Evolutionary conservation across 106 monocot species (phyloP), one percentile per base, ranked within the genome.

Genomic region (Apostasia shenzhenica): DNA sequence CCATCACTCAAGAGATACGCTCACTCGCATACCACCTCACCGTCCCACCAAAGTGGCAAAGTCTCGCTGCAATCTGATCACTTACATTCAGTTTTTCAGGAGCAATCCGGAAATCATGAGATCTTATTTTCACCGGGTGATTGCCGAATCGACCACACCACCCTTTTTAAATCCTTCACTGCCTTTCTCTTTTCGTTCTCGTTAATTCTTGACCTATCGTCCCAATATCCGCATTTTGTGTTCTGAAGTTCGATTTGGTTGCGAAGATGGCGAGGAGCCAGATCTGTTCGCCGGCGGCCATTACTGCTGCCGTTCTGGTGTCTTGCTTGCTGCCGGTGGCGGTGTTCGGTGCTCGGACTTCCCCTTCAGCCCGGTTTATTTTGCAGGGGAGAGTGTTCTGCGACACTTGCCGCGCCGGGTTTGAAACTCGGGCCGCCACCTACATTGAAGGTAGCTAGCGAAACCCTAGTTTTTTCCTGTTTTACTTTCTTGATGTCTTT

Each of bases 351-450:
- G 70, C 77, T 57, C 73, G 77, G 1, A 45, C 14, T 6, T 39
- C 51, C 41, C 43, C 42, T 5, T 14, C 39, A 14, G 42, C 50
- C 13, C 59, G 67, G 53, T 95, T 92, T 70, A 39, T 72, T 7
- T 91, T 95, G 44, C 65, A 71, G 59, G 95, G 92, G 4, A 74
- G 80, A 57, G 86, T 95, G 5, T 95, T 86, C 82, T 95, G 95
- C 73, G 95, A 97, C 65, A 87, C 89, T 3, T 92, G 95, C 73
- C 72, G 41, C 3, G 82, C 81, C 43, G 92, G 95, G 2, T 97
- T 86, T 56, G 95, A 97, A 82, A 97, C 95, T 2, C 86, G 92
- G 51, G 80, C 78, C 50, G 75, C 86, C 76, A 92, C 95, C 72
- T 84, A 86, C 85, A 63, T 91, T 62, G 54, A 74, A 39, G 90